phyloP scores from a whole-genome alignment of 768 basidiomycete species.

The Neoboletus magnificus region DNA sequence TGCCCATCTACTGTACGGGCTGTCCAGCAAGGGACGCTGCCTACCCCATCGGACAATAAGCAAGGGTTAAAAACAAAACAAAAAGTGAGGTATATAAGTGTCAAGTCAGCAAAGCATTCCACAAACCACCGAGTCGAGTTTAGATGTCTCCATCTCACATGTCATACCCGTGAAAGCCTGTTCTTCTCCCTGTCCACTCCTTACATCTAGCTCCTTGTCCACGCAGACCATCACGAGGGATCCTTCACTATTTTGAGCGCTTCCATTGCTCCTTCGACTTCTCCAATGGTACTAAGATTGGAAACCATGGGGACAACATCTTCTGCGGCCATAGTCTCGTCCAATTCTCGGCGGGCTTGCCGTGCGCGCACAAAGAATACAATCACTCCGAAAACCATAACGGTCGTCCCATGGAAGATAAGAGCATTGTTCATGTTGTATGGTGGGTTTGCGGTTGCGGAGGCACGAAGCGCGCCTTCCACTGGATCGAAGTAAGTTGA shows the following conservation, averaged over 20 bases:
- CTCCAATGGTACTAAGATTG: not conserved
- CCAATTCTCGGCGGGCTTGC: constrained; percentile 60
- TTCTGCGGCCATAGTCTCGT: constrained; percentile 47
- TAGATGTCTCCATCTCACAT: not conserved
- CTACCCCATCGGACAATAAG: too few relatives aligned
- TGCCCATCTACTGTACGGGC: too few relatives aligned
- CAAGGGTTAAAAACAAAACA: too few relatives aligned
- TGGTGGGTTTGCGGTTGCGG: constrained; percentile 59
- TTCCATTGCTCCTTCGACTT: not conserved
- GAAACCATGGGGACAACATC: not conserved
- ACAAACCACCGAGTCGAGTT: not conserved
- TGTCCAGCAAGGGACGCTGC: too few relatives aligned
- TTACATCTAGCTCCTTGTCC: not conserved
- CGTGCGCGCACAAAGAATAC: constrained; percentile 56
- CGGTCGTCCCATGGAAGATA: constrained; percentile 60
- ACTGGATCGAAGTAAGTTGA: constrained; percentile 34
- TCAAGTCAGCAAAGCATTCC: not conserved
- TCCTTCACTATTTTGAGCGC: not conserved
- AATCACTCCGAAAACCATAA: constrained; percentile 36
- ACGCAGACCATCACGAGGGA: not conserved
- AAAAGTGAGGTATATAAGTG: too few relatives aligned
- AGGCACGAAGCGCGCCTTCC: constrained; percentile 65
- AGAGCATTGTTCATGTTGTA: constrained; percentile 67
- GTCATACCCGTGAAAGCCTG: not conserved
- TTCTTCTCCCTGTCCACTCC: not conserved